These are phyloP conservation scores for Arthrobotrys entomopaga DNA, from an alignment of 2,329 filamentous ascomycete species.

Conservation along the genomic window DNA sequence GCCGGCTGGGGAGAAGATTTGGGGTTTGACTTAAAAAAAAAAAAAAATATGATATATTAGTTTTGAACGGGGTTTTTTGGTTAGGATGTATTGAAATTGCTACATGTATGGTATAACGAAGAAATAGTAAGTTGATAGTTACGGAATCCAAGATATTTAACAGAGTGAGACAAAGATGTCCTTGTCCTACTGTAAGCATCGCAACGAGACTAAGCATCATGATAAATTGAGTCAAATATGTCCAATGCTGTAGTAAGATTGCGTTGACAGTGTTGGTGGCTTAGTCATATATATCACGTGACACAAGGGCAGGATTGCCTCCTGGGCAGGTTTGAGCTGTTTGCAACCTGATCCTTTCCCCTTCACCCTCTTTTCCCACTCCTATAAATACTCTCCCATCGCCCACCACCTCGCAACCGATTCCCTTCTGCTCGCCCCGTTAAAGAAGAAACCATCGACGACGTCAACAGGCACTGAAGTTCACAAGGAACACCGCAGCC, in stretches of 20 bases:
- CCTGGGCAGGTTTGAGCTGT: conserved; percentile 3
- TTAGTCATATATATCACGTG: conserved; percentile 30
- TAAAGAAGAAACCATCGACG: conserved; percentile 21
- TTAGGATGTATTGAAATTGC: neutral
- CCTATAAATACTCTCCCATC: conserved; percentile 54
- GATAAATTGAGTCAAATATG: too few relatives aligned
- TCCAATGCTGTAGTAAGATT: neutral
- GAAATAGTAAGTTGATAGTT: too few relatives aligned
- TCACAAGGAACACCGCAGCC: neutral
- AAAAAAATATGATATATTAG: too few relatives aligned
- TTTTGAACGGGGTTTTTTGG: too few relatives aligned
- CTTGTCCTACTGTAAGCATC: too few relatives aligned
- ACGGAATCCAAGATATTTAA: too few relatives aligned
- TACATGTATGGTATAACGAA: neutral
- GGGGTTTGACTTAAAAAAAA: conserved; percentile 34
- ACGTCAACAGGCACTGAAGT: conserved; percentile 6
- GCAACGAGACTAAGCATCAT: too few relatives aligned
- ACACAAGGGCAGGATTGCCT: conserved; percentile 1
- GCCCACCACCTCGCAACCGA: conserved; percentile 27
- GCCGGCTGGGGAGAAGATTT: conserved; percentile 66
- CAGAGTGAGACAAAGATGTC: too few relatives aligned
- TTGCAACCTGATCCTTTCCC: conserved; percentile 55
- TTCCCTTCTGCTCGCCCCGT: conserved; percentile 26
- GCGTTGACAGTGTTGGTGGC: neutral
- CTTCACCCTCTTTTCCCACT: conserved; percentile 42